Conservation (phyloP, 176 grass and related monocot species). For the Aechmea fasciata region DNA sequence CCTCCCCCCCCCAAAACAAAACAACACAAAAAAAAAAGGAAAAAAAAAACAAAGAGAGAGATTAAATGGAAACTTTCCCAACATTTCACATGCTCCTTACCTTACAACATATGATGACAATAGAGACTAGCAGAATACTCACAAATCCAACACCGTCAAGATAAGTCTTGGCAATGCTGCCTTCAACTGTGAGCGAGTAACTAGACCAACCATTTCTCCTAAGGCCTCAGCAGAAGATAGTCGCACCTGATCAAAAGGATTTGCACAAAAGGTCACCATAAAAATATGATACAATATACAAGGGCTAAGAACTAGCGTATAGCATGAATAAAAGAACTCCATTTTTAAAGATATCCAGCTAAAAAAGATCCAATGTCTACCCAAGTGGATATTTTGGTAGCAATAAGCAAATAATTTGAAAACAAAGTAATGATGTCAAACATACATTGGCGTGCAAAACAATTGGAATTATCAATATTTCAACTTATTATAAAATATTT, state of each 20-base stretch:
- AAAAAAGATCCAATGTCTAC: too few relatives aligned
- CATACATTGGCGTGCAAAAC: too few relatives aligned
- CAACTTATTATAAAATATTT: too few relatives aligned
- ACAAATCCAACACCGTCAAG: constrained; percentile 90
- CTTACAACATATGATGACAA: constrained; percentile 10
- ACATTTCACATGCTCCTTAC: not conserved
- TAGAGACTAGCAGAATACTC: constrained; percentile 28
- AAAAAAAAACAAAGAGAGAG: not conserved
- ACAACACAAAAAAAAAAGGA: constrained; percentile 5
- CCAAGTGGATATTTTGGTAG: not conserved
- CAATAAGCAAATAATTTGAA: not conserved
- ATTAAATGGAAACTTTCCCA: not conserved
- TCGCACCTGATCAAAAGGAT: constrained; percentile 47
- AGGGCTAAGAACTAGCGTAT: not conserved
- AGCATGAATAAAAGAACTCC: not conserved
- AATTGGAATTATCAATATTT: too few relatives aligned
- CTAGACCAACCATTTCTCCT: constrained; percentile 94
- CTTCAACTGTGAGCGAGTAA: constrained; percentile 91
- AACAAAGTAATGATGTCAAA: not conserved
- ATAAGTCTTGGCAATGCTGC: constrained; percentile 82
- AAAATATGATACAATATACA: not conserved
- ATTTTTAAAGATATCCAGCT: too few relatives aligned
- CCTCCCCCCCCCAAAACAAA: not conserved
- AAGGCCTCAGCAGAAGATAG: constrained; percentile 85
- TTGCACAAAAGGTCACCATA: not conserved